Base-by-base conservation (phyloP, 805 yeast genomes). In the Myxozyma udenii region DNA sequence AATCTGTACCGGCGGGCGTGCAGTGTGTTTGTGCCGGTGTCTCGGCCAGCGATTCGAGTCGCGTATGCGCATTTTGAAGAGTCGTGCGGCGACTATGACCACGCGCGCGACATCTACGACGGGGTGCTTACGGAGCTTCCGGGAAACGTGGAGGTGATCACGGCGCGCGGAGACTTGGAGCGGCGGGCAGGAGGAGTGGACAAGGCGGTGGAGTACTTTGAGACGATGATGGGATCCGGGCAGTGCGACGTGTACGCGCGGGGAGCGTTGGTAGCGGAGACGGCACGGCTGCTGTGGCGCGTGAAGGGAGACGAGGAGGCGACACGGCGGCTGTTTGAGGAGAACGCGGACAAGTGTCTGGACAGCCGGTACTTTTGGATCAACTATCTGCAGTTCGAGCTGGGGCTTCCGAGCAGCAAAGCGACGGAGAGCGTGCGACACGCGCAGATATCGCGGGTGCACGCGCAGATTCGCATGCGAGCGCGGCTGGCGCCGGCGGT, bases 1-100 rank as follows among this genome's bases (percentile, higher is more conserved):
- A 64, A 68, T 0, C 63, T 79, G 0, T 87, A 83, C 61, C 67
- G 74, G 41, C 72, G 76, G 59, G 89, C 84, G 1, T 68, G 74
- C 36, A 63, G 74, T 51, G 37, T 57, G 21, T 53, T 61, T 41
- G 60, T 64, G 3, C 71, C 68, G 3, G 50, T 58, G 12, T 65
- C 63, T 14, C 51, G 64, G 21, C 58, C 57, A 7, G 60, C 52
- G 22, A 41, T 61, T 12, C 61, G 69, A 36, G 61, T 63, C n/a
- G 61, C 62, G 18, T 65, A 58, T 42, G 74, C 74, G 12, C 48
- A 53, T 21, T 63, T 66, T 37, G 63, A 62, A 35, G 69, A 67
- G 46, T 41, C 61, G 1, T 53, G 35, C 28, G 67, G 67, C 2
- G 57, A 66, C 14, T 14, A 50, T 7, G 62, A 57, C 4, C 49